phyloP scores from a whole-genome alignment of 345 rosid species.

The Cochlearia excelsa region DNA sequence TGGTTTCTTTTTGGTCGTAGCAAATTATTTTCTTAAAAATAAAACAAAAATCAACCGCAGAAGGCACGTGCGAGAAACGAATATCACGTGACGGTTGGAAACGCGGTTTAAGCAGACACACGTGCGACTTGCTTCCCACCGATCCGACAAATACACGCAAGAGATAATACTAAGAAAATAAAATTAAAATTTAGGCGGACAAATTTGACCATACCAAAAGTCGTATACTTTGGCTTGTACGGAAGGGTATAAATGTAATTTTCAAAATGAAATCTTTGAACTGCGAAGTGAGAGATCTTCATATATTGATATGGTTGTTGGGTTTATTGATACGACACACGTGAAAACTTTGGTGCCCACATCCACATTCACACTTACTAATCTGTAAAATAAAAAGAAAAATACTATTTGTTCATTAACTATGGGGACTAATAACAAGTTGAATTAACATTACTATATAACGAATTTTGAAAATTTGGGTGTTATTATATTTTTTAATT shows the following conservation, averaged over 20 bases:
- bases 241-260: slow-evolving; percentile 30
- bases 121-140: slow-evolving; percentile 54
- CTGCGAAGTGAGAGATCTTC: slow-evolving; percentile 31
- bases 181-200: slow-evolving; percentile 17
- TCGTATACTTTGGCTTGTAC: slow-evolving; percentile 23
- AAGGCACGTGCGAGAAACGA: slow-evolving; percentile 39
- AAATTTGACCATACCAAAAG: slow-evolving; percentile 35
- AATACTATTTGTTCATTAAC: too few relatives aligned
- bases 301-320: slow-evolving; percentile 37
- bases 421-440: neutral
- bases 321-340: slow-evolving; percentile 38
- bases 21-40: neutral
- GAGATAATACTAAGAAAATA: neutral
- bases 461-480: too few relatives aligned
- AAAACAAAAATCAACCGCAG: slow-evolving; percentile 12
- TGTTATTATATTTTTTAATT: too few relatives aligned
- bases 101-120: slow-evolving; percentile 45
- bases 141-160: slow-evolving; percentile 31
- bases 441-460: too few relatives aligned
- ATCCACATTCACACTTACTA: slow-evolving; percentile 20
- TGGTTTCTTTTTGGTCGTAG: neutral
- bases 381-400: neutral
- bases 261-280: neutral
- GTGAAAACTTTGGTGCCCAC: slow-evolving; percentile 30
- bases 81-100: slow-evolving; percentile 47